A percentile compares a stretch with the other conserved stretches of the same genome.
Evolutionary conservation across 2,329 filamentous ascomycete genomes (phyloP).

Genomic region (Beauveria caledonica): DNA sequence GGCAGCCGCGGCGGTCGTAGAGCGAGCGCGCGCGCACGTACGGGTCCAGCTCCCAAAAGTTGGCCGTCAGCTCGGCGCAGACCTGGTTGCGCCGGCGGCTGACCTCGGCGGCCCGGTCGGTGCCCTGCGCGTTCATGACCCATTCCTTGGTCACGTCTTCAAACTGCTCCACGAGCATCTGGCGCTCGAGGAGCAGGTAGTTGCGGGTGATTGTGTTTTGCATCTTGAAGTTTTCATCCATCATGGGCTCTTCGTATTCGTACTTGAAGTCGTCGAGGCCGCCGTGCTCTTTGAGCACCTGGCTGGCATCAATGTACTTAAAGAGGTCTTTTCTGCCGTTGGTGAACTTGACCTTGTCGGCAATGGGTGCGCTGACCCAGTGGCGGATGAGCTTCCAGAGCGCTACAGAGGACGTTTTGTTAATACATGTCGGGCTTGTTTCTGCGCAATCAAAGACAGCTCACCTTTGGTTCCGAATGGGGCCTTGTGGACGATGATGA

Average conservation of each 20-base stretch:
- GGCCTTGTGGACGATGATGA: constrained; percentile 80
- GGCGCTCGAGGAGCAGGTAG: constrained; percentile 51
- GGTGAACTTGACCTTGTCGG: constrained; percentile 79
- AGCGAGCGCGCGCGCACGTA: constrained; percentile 66
- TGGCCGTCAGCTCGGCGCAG: constrained; percentile 52
- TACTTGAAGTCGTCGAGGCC: constrained; percentile 75
- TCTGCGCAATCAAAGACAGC: constrained; percentile 18
- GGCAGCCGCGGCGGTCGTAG: constrained; percentile 68
- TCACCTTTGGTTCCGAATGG: constrained; percentile 83
- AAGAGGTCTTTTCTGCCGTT: constrained; percentile 67
- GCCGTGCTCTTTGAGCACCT: constrained; percentile 69
- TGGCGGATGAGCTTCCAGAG: constrained; percentile 85
- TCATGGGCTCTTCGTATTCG: constrained; percentile 61
- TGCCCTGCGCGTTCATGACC: constrained; percentile 39
- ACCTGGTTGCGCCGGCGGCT: constrained; percentile 49
- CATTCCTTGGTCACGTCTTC: constrained; percentile 66
- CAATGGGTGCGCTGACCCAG: constrained; percentile 87
- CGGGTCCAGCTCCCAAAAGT: constrained; percentile 81
- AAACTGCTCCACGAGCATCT: constrained; percentile 54
- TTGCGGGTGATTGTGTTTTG: constrained; percentile 51
- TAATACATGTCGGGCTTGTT: constrained; percentile 12
- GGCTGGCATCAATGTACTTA: constrained; percentile 56
- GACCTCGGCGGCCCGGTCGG: constrained; percentile 32
- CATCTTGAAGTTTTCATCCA: constrained; percentile 65
- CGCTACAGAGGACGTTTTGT: constrained; percentile 32